phyloP scores from a whole-genome alignment of 1,284 basidiomycete genomes.

The Fomitiporia mediterranea region DNA sequence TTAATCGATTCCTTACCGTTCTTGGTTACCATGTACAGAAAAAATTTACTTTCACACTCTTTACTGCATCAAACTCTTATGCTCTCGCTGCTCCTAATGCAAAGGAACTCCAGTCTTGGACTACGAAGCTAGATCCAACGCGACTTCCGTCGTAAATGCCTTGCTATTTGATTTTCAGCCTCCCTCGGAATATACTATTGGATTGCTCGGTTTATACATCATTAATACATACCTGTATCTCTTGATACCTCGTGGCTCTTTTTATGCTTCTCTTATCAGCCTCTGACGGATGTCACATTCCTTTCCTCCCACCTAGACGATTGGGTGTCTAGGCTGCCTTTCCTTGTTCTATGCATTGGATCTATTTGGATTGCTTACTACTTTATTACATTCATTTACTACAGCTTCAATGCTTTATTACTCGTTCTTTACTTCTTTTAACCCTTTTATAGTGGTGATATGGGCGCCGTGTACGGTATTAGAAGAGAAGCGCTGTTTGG shows the following conservation, averaged over 20 bases:
- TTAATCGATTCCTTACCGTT: no score
- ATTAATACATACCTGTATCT: constrained; percentile 7
- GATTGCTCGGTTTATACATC: background rate
- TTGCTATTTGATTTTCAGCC: background rate
- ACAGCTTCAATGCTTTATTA: background rate
- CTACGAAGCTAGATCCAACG: constrained; percentile 75
- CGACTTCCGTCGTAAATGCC: constrained; percentile 34
- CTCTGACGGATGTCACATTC: background rate
- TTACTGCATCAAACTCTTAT: constrained; percentile 87
- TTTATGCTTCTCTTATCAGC: background rate
- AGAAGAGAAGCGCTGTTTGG: background rate
- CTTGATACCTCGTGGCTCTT: constrained; percentile 1
- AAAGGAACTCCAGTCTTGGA: constrained; percentile 84
- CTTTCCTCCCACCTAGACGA: background rate
- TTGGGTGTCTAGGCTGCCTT: background rate
- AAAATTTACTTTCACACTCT: constrained; percentile 80
- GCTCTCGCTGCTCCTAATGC: constrained; percentile 74
- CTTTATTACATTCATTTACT: constrained; percentile 7
- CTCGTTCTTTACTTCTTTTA: background rate
- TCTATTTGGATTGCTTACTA: background rate
- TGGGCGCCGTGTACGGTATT: background rate
- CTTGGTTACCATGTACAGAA: constrained; percentile 62
- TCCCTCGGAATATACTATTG: background rate
- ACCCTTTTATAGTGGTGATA: background rate
- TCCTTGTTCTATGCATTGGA: background rate